Conservation (phyloP, 2,329 filamentous ascomycete genomes). For the Epichloe festucae region DNA sequence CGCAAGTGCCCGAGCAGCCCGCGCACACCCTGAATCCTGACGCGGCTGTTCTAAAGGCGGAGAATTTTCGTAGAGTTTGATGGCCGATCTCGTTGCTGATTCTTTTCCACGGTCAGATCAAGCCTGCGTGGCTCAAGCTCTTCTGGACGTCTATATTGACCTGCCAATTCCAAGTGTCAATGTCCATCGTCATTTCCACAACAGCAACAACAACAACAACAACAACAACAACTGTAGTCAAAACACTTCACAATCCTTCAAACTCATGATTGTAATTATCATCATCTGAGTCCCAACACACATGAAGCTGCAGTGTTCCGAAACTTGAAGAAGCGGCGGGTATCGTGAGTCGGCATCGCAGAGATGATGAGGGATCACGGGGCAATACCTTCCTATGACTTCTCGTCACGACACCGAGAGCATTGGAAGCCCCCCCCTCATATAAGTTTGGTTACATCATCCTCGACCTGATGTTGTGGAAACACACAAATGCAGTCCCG, state of each 20-base stretch:
- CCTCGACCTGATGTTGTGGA: slow-evolving; percentile 51
- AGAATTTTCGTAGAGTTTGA: slow-evolving; percentile 18
- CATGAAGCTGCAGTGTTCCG: background rate
- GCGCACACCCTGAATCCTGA: slow-evolving; percentile 5
- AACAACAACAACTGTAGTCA: slow-evolving; percentile 1
- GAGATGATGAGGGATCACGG: background rate
- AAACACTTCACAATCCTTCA: background rate
- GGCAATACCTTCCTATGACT: background rate
- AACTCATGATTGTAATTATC: background rate
- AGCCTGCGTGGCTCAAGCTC: slow-evolving; percentile 16
- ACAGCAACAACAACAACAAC: slow-evolving; percentile 1
- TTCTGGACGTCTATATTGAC: slow-evolving; percentile 14
- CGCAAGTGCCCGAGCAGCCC: background rate
- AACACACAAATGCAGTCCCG: slow-evolving; percentile 22
- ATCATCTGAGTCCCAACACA: background rate
- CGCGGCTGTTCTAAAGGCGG: slow-evolving; percentile 17
- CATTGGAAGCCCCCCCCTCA: slow-evolving; percentile 27
- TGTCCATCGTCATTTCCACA: slow-evolving; percentile 14
- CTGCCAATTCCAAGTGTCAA: slow-evolving; percentile 19
- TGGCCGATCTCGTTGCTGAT: slow-evolving; percentile 15
- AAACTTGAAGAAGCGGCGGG: background rate
- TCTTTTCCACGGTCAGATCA: slow-evolving; percentile 12
- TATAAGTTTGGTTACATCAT: slow-evolving; percentile 85
- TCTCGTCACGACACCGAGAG: background rate
- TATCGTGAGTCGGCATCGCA: background rate